These are phyloP conservation scores for Mycena capillaripes DNA, from an alignment of 768 basidiomycete genomes.

Conservation along the genomic window DNA sequence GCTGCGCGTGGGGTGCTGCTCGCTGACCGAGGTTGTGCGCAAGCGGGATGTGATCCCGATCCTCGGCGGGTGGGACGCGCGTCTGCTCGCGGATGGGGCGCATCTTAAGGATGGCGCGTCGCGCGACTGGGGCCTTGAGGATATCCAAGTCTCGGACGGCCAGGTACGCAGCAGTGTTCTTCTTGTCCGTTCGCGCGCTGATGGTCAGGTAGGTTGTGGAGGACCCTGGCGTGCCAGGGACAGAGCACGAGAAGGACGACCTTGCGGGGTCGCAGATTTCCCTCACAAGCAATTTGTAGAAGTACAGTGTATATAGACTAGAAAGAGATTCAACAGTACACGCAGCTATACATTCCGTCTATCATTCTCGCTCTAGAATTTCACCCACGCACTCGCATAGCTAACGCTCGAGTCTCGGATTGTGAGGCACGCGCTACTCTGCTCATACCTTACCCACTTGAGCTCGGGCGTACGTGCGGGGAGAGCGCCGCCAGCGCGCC, in stretches of 20 bases:
- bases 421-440: conserved; percentile 83
- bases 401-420: conserved; percentile 92
- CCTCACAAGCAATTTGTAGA: conserved; percentile 50
- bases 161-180: conserved; percentile 57
- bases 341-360: conserved; percentile 2
- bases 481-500: conserved; percentile 79
- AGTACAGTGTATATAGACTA: conserved; percentile 11
- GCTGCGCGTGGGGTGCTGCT: conserved; percentile 82
- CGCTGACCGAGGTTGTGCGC: conserved; percentile 69
- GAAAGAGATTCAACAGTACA: not conserved
- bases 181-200: not conserved
- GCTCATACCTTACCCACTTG: conserved; percentile 94
- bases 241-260: conserved; percentile 70
- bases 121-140: conserved; percentile 88
- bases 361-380: conserved; percentile 56
- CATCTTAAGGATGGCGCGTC: conserved; percentile 72
- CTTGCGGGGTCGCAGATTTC: conserved; percentile 67
- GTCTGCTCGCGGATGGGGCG: conserved; percentile 64
- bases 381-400: conserved; percentile 92
- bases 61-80: conserved; percentile 62
- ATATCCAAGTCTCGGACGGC: conserved; percentile 72
- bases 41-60: conserved; percentile 43
- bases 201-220: conserved; percentile 68
- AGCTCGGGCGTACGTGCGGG: conserved; percentile 54
- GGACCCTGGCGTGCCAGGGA: conserved; percentile 78